These are phyloP conservation scores for Neonothopanus nambi DNA, from an alignment of 1,284 basidiomycete species.

Conservation along the genomic window DNA sequence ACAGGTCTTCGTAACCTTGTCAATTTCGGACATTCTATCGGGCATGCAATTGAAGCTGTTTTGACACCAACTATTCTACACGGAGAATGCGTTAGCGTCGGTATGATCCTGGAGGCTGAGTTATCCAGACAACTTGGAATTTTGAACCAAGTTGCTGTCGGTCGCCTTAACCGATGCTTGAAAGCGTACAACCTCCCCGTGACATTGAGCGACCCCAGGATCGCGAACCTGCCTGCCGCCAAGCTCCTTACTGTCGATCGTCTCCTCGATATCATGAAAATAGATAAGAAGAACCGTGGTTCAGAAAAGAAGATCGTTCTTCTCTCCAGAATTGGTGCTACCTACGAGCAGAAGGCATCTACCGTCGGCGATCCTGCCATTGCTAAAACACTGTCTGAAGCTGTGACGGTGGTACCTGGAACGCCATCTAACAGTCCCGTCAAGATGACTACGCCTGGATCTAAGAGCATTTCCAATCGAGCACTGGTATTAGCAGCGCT, in stretches of 20 bases:
- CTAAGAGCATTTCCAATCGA: conserved; percentile 96
- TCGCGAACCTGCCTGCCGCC: conserved; percentile 71
- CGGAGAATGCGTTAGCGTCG: conserved; percentile 90
- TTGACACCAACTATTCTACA: conserved; percentile 90
- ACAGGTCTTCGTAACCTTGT: conserved; percentile 94
- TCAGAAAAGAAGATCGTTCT: conserved; percentile 92
- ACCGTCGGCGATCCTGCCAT: conserved; percentile 83
- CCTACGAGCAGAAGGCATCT: conserved; percentile 90
- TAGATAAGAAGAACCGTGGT: conserved; percentile 99
- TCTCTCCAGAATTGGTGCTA: conserved; percentile 88
- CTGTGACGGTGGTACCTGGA: conserved; percentile 73
- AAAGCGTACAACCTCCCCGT: conserved; percentile 88
- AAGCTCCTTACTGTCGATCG: conserved; percentile 77
- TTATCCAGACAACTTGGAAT: conserved; percentile 86
- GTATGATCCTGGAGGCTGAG: conserved; percentile 94
- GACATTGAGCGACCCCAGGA: conserved; percentile 74
- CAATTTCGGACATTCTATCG: conserved; percentile 96
- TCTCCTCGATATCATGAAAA: conserved; percentile 88
- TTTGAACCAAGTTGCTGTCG: conserved; percentile 86
- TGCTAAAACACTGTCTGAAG: conserved; percentile 76
- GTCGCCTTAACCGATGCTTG: conserved; percentile 80
- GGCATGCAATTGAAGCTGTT: conserved; percentile 94
- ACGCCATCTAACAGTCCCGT: conserved; percentile 69
- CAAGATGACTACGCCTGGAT: conserved; percentile 90
- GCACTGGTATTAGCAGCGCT: conserved; percentile 94